Evolutionary conservation across 2,329 filamentous ascomycete species (phyloP).

Genomic region (Cladophialophora chaetospira): DNA sequence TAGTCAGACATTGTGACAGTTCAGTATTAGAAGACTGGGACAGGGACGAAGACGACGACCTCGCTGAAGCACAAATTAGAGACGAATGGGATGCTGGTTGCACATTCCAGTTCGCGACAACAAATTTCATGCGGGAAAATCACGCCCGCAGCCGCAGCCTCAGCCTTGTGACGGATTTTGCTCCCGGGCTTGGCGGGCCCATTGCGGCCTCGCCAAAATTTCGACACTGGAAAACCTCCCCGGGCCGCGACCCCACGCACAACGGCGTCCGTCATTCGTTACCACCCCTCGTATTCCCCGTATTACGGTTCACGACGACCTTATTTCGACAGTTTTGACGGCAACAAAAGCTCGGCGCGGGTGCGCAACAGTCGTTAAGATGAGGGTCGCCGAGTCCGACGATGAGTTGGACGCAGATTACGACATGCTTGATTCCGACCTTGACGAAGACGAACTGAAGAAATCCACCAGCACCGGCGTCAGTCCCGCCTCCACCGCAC

Average conservation of each 20-base stretch:
- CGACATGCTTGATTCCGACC: slow-evolving; percentile 27
- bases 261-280: slow-evolving; percentile 13
- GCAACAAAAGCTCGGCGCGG: slow-evolving; percentile 8
- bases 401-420: slow-evolving; percentile 27
- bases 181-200: too few species aligned
- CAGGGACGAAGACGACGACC: neutral
- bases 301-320: slow-evolving; percentile 13
- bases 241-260: slow-evolving; percentile 13
- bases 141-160: neutral
- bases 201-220: slow-evolving; percentile 1
- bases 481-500: slow-evolving; percentile 33
- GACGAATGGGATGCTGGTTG: neutral
- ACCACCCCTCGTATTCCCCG: neutral
- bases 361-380: slow-evolving; percentile 17
- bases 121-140: neutral
- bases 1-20: slow-evolving; percentile 68
- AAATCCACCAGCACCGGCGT: slow-evolving; percentile 19
- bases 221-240: slow-evolving; percentile 1
- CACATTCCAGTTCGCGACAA: neutral
- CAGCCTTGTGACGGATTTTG: neutral
- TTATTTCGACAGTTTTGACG: slow-evolving; percentile 8
- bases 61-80: neutral
- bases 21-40: neutral
- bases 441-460: slow-evolving; percentile 20
- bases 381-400: slow-evolving; percentile 29